Conservation (phyloP, 768 basidiomycete genomes). For the Tricholoma saponaceum region DNA sequence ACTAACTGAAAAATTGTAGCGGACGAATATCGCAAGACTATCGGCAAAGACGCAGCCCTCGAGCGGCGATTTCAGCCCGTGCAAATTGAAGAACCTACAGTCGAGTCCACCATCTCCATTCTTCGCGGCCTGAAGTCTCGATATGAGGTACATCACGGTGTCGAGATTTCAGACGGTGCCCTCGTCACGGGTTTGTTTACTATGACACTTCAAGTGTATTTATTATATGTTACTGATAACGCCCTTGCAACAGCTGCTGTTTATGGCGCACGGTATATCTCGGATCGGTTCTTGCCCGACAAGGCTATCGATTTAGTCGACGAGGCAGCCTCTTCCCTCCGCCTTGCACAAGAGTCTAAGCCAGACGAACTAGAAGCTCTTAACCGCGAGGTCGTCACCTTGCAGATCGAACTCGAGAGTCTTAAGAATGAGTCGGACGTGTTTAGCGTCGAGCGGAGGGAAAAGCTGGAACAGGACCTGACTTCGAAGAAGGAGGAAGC, state of each 20-base stretch:
- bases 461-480: conserved; percentile 63
- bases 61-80: conserved; percentile 92
- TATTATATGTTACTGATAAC: background rate
- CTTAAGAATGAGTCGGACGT: conserved; percentile 85
- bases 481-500: conserved; percentile 60
- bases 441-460: conserved; percentile 72
- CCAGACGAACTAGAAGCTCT: conserved; percentile 81
- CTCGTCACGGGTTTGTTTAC: conserved; percentile 68
- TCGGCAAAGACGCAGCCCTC: conserved; percentile 87
- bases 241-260: conserved; percentile 56
- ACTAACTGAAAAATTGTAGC: conserved; percentile 32
- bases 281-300: conserved; percentile 85
- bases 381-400: conserved; percentile 78
- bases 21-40: conserved; percentile 88
- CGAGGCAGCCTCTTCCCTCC: conserved; percentile 84
- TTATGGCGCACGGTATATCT: conserved; percentile 80
- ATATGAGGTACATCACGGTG: conserved; percentile 92
- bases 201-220: too few species aligned
- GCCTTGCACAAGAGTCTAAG: conserved; percentile 85
- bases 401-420: conserved; percentile 88
- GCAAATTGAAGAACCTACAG: conserved; percentile 82
- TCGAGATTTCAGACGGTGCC: conserved; percentile 85
- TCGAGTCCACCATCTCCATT: conserved; percentile 82
- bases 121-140: conserved; percentile 79
- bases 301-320: conserved; percentile 92